Conservation (phyloP, 768 basidiomycete genomes). For the Tricholoma bakamatsutake region DNA sequence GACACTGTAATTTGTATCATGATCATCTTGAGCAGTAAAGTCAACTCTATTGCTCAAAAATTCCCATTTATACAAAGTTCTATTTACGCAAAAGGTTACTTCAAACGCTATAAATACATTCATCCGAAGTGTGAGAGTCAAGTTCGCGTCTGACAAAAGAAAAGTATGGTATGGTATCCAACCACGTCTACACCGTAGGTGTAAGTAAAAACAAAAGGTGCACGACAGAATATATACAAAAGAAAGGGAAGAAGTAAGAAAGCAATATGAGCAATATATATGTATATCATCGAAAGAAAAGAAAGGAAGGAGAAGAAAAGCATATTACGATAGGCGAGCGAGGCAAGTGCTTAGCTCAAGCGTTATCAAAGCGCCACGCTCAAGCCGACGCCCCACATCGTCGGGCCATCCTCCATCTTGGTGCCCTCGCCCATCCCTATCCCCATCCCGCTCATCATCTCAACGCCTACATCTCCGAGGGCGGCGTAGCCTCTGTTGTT, state of each 20-base stretch:
- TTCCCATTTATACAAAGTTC: too few relatives aligned
- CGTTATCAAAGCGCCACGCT: background rate
- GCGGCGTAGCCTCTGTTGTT: background rate
- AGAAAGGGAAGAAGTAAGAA: background rate
- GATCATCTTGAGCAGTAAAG: too few relatives aligned
- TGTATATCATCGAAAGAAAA: background rate
- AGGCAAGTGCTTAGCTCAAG: background rate
- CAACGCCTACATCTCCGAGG: background rate
- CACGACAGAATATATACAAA: background rate
- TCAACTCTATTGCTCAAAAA: too few relatives aligned
- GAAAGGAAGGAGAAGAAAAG: constrained; percentile 1
- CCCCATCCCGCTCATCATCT: background rate
- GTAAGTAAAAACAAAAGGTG: background rate
- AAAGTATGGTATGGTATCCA: background rate
- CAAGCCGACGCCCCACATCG: constrained; percentile 8
- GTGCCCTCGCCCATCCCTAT: background rate
- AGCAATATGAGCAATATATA: too few relatives aligned
- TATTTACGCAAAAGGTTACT: too few relatives aligned
- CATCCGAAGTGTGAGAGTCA: too few relatives aligned
- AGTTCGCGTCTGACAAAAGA: too few relatives aligned
- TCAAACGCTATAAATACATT: too few relatives aligned
- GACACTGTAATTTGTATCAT: too few relatives aligned
- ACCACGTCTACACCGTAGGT: background rate
- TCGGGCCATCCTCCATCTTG: constrained; percentile 9
- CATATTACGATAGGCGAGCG: background rate